Conservation (phyloP, 2,329 filamentous ascomycete species). For the Zasmidium cellare region DNA sequence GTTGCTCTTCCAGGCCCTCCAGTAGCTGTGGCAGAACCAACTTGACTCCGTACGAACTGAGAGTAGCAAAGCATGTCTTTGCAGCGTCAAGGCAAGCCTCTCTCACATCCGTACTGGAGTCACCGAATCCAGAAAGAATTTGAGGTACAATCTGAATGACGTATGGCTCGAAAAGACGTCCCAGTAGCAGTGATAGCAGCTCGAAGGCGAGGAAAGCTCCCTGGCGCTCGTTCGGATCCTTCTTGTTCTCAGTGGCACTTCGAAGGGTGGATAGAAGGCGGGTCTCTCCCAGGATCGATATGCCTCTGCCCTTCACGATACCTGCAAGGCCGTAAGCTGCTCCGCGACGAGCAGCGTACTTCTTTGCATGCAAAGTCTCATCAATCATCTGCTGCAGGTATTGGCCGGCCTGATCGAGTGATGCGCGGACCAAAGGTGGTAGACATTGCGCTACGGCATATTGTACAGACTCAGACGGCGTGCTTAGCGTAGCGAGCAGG, state of each 20-base stretch:
- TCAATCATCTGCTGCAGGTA: conserved; percentile 82
- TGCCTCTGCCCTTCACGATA: conserved; percentile 82
- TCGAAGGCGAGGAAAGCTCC: conserved; percentile 89
- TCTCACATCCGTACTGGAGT: conserved; percentile 82
- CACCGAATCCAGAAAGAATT: conserved; percentile 84
- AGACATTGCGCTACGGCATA: conserved; percentile 94
- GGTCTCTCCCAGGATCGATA: conserved; percentile 77
- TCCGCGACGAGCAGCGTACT: conserved; percentile 88
- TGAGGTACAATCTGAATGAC: conserved; percentile 94
- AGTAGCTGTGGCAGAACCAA: conserved; percentile 88
- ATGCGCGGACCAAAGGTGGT: conserved; percentile 83
- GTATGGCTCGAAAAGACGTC: conserved; percentile 90
- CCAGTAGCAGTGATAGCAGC: conserved; percentile 80
- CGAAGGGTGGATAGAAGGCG: conserved; percentile 80
- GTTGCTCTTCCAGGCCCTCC: conserved; percentile 87
- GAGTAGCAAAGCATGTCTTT: conserved; percentile 87
- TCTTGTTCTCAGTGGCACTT: conserved; percentile 90
- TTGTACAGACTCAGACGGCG: conserved; percentile 94
- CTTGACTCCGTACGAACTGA: conserved; percentile 96
- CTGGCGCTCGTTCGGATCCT: conserved; percentile 83
- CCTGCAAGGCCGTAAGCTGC: conserved; percentile 94
- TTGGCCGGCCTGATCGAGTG: conserved; percentile 71
- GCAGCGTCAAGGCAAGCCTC: conserved; percentile 90
- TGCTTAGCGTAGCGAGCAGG: conserved; percentile 82
- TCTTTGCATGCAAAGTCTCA: conserved; percentile 80